Evolutionary conservation across 1,284 basidiomycete species (phyloP), one percentile per base, ranked within the genome.

Genomic region (Ceratobasidium theobromae): DNA sequence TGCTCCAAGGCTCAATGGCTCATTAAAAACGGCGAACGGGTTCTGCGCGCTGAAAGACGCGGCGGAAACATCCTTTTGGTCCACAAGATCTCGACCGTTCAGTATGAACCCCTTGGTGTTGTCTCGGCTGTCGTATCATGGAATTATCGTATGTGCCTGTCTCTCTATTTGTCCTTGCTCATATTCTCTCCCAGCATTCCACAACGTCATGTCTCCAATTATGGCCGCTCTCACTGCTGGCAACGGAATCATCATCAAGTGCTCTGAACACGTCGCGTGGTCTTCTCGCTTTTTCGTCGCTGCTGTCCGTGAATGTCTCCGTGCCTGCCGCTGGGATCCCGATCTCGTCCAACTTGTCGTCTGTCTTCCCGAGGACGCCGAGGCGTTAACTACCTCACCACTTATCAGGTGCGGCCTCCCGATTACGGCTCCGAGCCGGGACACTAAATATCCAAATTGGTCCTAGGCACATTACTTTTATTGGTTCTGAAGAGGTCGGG

Each of bases 161-260:
- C 25, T 25, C 25, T 27, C 12, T 33, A 14, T 41, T 4, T 5
- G 45, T 43, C 23, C 4, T 40, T 14, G 18, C 6, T 41, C 41
- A 25, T 49, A 48, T 55, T 16, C n/a, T 68, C 46, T 53, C n/a
- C 18, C 70, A 93, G 91, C 93, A 30, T 80, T 95, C 64, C 95
- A 98, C 77, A 98, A 98, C 74, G 85, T 90, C 0, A 89, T 95
- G 80, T 95, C 93, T 0, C 96, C 96, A 0, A 93, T 98, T 67
- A 80, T 98, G 30, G 90, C 95, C 3, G 83, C 89, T 3, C 80
- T 99, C 28, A 96, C 96, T 74, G 81, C 94, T 5, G 97, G 95
- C 11, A 97, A 99, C 74, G 88, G 85, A 11, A 81, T 98, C 64
- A 87, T 98, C 4, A 79, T 98, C 68, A 99, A 99, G 76, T 95